Base-by-base conservation (phyloP, 1,139 yeast species). In the Nadsonia commutata region DNA sequence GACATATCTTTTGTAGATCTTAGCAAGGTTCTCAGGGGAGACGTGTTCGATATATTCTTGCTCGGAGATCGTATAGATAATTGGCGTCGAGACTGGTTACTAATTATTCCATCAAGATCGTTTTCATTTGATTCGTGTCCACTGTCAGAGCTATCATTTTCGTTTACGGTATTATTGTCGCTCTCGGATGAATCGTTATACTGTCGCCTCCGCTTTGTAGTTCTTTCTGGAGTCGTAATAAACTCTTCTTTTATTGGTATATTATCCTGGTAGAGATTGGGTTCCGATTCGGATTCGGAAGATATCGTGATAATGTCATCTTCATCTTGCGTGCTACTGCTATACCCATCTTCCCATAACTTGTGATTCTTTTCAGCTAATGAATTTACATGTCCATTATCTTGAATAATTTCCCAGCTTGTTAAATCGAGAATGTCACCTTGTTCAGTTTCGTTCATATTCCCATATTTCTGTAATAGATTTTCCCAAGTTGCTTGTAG, bases 341-440 rank as follows among this genome's bases (percentile, higher is more conserved):
- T 46, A 41, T 8, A 37, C 18, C 16, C 40, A 9, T 9, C 39
- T 18, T 38, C 43, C 13, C 46, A 43, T n/a, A 40, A 20, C 7
- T 36, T 36, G 7, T 40, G 47, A 13, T 40, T 31, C 9, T 31
- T 42, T 27, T 48, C 59, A 20, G 50, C 50, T 40, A 73, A 51
- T 2, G 74, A 68, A 43, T 70, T 59, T 20, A 80, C 51, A 56
- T 80, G 90, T 1, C 90, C 90, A 46, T 72, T 71, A 51, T 80
- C 83, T 17, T 64, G 69, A 2, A 75, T 56, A 4, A 80, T 70
- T 43, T 68, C 65, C 1, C 86, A 85, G 0, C 83, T 74, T 3
- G 56, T 54, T 22, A 80, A 55, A 54, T 80, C 83, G n/a, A 80
- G 64, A 23, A 78, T 70, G 55, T 80, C 88, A 42, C 83, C 80